Conservation (phyloP, 257 asterid species). For the Sherardia arvensis region DNA sequence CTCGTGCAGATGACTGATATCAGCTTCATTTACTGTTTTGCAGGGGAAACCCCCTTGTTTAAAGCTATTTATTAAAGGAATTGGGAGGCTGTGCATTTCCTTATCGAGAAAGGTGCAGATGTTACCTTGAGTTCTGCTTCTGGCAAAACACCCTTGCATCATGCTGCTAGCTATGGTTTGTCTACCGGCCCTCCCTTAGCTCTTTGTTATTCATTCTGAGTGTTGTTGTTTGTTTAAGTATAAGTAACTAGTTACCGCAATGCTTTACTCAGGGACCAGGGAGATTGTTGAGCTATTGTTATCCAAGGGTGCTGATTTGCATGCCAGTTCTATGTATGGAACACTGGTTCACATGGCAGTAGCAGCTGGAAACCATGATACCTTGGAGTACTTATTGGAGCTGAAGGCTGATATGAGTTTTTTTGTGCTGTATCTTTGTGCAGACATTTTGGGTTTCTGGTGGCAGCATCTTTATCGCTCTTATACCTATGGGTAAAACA, state of each 20-base stretch:
- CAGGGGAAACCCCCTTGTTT: slow-evolving; percentile 22
- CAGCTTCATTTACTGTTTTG: neutral
- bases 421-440: neutral
- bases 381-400: slow-evolving; percentile 5
- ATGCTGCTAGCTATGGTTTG: slow-evolving; percentile 20
- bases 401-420: slow-evolving; percentile 7
- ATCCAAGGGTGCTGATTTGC: slow-evolving; percentile 6
- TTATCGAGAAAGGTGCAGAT: slow-evolving; percentile 15
- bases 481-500: too few species aligned
- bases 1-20: too few species aligned
- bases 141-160: slow-evolving; percentile 9
- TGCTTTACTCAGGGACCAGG: neutral
- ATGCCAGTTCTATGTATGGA: slow-evolving; percentile 1
- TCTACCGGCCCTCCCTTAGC: neutral
- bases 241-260: neutral
- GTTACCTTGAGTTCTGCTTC: neutral
- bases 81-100: neutral
- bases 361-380: slow-evolving; percentile 1
- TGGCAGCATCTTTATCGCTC: too few species aligned
- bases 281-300: slow-evolving; percentile 3
- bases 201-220: neutral
- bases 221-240: too few species aligned
- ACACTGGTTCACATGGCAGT: slow-evolving; percentile 9
- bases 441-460: too few species aligned
- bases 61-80: slow-evolving; percentile 6